These are phyloP conservation scores for Mallotus nudiflorus DNA, from an alignment of 345 rosid genomes.

Conservation along the genomic window DNA sequence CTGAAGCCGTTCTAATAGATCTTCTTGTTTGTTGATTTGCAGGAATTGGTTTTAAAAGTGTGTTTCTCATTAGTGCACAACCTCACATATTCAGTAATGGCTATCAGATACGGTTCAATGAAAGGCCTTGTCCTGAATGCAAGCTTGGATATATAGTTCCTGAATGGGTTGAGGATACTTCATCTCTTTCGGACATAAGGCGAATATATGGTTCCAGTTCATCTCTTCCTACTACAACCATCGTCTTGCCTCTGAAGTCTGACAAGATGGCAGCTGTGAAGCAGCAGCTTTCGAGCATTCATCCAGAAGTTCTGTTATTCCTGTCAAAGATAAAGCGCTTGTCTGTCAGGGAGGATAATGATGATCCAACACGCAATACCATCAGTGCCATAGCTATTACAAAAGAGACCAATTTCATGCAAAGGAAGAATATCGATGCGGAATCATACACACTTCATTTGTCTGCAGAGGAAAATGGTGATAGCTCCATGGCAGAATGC, in stretches of 20 bases:
- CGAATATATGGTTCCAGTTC: conserved; percentile 49
- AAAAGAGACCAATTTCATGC: conserved; percentile 46
- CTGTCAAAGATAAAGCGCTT: conserved; percentile 62
- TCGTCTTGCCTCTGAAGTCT: conserved; percentile 61
- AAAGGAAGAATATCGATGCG: conserved; percentile 72
- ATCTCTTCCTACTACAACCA: conserved; percentile 53
- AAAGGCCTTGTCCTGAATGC: conserved; percentile 62
- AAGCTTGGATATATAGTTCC: conserved; percentile 72
- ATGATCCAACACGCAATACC: conserved; percentile 40
- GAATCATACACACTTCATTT: conserved; percentile 63
- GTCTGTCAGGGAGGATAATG: conserved; percentile 58
- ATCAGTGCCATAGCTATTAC: conserved; percentile 52
- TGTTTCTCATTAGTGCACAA: conserved; percentile 12
- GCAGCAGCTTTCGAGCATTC: conserved; percentile 61
- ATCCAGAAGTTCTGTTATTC: conserved; percentile 67
- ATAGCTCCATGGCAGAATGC: conserved; percentile 36
- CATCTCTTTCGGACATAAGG: conserved; percentile 43
- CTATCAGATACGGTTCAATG: conserved; percentile 60
- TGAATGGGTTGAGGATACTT: conserved; percentile 72
- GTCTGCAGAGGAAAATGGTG: conserved; percentile 40
- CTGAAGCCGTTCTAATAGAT: neutral
- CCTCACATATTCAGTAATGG: conserved; percentile 26
- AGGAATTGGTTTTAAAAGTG: conserved; percentile 29
- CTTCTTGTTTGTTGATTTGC: neutral
- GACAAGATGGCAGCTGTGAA: conserved; percentile 68